phyloP scores from a whole-genome alignment of 1,284 basidiomycete genomes.

The Moesziomyces antarcticus region DNA sequence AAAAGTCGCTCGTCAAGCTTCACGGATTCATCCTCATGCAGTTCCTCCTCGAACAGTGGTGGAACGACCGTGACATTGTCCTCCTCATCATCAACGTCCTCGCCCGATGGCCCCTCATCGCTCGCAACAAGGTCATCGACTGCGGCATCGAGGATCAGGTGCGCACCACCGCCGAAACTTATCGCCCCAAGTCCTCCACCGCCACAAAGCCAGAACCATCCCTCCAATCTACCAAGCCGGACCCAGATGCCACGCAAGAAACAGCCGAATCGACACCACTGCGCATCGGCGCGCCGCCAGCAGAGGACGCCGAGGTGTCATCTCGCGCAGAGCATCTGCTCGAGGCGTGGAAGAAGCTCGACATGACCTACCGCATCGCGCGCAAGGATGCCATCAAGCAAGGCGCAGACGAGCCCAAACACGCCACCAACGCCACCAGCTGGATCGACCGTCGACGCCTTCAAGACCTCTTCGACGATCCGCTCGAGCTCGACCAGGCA shows the following conservation, averaged over 20 bases:
- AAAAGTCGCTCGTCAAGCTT: constrained; percentile 88
- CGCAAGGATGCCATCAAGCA: constrained; percentile 70
- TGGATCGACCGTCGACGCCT: constrained; percentile 44
- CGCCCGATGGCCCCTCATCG: constrained; percentile 80
- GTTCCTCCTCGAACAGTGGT: constrained; percentile 84
- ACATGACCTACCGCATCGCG: constrained; percentile 81
- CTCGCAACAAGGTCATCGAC: constrained; percentile 89
- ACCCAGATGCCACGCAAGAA: constrained; percentile 53
- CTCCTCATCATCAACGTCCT: constrained; percentile 71
- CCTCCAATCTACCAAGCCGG: background rate
- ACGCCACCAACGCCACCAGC: constrained; percentile 9
- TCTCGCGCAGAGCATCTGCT: constrained; percentile 72
- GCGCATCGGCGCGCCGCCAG: constrained; percentile 20
- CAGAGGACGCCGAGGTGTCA: constrained; percentile 30
- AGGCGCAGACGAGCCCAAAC: constrained; percentile 54
- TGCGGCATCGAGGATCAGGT: constrained; percentile 70
- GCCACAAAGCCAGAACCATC: constrained; percentile 69
- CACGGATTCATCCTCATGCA: constrained; percentile 94
- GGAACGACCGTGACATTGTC: constrained; percentile 78
- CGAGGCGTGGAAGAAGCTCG: constrained; percentile 79
- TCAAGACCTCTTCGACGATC: constrained; percentile 38
- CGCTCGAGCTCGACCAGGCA: constrained; percentile 43
- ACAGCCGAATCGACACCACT: background rate
- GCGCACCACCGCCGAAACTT: constrained; percentile 32
- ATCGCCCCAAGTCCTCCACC: constrained; percentile 17